Evolutionary conservation across 164 flowering plant genomes (phyloP).

Genomic region (Houttuynia cordata): DNA sequence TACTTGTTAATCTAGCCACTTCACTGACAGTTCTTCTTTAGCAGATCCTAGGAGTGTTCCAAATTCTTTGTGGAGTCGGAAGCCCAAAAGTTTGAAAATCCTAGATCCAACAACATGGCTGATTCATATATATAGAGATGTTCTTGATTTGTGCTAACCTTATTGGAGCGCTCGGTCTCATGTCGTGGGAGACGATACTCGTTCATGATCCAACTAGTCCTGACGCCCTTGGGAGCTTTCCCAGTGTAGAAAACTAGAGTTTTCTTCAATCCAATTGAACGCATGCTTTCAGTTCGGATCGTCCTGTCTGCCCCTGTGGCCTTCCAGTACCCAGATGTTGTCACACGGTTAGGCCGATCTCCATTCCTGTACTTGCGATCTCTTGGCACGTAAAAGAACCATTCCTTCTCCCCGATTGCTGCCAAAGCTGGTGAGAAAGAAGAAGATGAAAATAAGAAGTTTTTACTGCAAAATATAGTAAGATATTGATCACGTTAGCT

Average conservation of each 20-base stretch:
- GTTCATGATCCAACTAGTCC: slow-evolving; percentile 97
- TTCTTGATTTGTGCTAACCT: slow-evolving; percentile 24
- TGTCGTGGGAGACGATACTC: slow-evolving; percentile 91
- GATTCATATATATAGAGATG: too few species aligned
- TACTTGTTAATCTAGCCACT: too few species aligned
- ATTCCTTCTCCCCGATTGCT: slow-evolving; percentile 94
- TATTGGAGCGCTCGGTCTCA: slow-evolving; percentile 61
- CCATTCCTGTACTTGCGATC: slow-evolving; percentile 92
- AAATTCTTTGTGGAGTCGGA: too few species aligned
- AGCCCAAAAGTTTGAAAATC: too few species aligned
- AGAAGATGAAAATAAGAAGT: neutral
- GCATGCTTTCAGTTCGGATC: slow-evolving; percentile 49
- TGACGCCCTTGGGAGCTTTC: slow-evolving; percentile 88
- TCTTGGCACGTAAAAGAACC: slow-evolving; percentile 95
- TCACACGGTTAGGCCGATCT: slow-evolving; percentile 88
- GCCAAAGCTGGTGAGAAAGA: slow-evolving; percentile 48
- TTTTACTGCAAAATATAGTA: neutral
- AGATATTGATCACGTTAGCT: neutral
- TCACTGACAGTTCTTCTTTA: neutral
- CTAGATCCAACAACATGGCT: too few species aligned
- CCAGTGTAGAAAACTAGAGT: slow-evolving; percentile 97
- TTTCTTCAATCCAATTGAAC: slow-evolving; percentile 84
- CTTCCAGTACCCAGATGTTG: slow-evolving; percentile 97
- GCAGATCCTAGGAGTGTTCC: neutral
- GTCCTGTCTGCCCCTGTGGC: slow-evolving; percentile 96